phyloP scores from a whole-genome alignment of 352 stramenopile genomes.

The Phytophthora rubi region DNA sequence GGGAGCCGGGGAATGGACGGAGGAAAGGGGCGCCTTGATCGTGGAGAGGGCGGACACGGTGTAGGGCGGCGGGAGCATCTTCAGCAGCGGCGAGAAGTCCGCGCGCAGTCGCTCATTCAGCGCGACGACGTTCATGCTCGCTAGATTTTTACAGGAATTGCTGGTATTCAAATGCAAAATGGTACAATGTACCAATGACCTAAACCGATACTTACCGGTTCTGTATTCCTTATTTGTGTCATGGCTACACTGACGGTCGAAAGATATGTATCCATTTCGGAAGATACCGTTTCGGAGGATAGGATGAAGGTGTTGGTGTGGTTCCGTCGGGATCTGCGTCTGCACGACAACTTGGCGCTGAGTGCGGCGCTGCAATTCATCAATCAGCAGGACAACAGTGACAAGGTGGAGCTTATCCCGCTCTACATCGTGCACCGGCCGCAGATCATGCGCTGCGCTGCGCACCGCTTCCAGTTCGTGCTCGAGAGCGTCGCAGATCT shows the following conservation, averaged over 20 bases:
- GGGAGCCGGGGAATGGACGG: not conserved
- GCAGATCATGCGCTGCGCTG: conserved; percentile 84
- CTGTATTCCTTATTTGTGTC: no score
- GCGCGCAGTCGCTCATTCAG: conserved; percentile 74
- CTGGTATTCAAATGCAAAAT: not conserved
- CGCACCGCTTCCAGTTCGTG: conserved; percentile 92
- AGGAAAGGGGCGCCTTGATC: not conserved
- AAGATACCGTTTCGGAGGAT: no score
- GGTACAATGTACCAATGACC: no score
- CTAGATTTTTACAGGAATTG: not conserved
- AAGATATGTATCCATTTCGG: no score
- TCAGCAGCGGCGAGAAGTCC: conserved; percentile 66
- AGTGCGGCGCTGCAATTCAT: conserved; percentile 69
- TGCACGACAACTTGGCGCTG: conserved; percentile 96
- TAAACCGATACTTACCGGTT: no score
- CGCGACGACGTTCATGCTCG: conserved; percentile 61
- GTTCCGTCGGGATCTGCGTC: conserved; percentile 95
- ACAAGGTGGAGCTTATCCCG: conserved; percentile 66
- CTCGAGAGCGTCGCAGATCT: conserved; percentile 92
- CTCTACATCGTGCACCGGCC: conserved; percentile 90
- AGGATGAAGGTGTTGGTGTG: conserved; percentile 67
- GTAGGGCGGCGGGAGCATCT: conserved; percentile 46
- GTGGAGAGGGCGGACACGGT: conserved; percentile 5
- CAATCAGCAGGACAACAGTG: not conserved
- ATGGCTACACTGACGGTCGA: no score